Evolutionary conservation across 306 rosid genomes (phyloP), one percentile per base, ranked within the genome.

Genomic region (Acmispon strigosus): DNA sequence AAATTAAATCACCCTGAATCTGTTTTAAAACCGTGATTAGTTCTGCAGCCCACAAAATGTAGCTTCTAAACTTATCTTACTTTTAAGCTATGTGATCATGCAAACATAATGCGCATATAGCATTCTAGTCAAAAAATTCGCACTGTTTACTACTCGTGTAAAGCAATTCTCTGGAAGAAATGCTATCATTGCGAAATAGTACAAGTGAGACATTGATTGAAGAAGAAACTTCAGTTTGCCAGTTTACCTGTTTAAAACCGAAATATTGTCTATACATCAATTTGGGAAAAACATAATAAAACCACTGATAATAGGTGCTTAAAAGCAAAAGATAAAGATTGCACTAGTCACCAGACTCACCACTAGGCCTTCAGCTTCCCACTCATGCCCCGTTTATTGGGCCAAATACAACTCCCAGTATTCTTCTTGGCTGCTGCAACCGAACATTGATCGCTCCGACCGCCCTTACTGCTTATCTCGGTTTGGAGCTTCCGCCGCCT

Each of bases 401-500:
- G 84, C 98, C 98, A 88, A 78, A 81, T 78, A 16, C 86, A 79
- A 22, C 75, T 77, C 62, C 53, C 81, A 2, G 92, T 80, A 77
- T 62, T 87, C 80, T 90, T 94, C 87, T 94, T 90, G 49, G 97
- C 94, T 13, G 98, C 94, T 13, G 89, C 95, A 75, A 89, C 89
- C 18, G 92, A 78, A 73, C 98, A 94, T 39, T 80, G 96, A 76
- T 88, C 97, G 47, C 67, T 87, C 65, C 83, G 57, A 48, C 86
- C 84, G 43, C 76, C 82, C 79, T 83, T 90, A 47, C 72, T 64
- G 82, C 73, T 75, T 54, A 83, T 76, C 76, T 84, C 97, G 2
- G 79, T 57, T 70, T 83, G 97, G 55, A 81, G 88, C 82, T 66
- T 89, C 3, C 85, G 88, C 47, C 92, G 86, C 81, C 95, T 87